Conservation (phyloP, 768 basidiomycete species). For the Leccinum pellstonianum region DNA sequence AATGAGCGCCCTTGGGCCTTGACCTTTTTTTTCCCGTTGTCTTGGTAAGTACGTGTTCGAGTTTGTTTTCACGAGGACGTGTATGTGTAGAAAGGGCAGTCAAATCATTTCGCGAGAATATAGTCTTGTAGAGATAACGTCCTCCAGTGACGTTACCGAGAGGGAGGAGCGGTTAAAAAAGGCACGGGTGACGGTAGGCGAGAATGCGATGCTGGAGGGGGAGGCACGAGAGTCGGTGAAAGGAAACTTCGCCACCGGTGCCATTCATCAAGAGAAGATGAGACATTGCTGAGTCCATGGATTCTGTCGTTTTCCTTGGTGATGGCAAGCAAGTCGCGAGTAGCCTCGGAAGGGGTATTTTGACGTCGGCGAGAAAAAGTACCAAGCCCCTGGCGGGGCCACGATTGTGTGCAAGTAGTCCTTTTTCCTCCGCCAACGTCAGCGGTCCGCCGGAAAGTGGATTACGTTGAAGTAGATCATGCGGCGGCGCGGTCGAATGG, state of each 20-base stretch:
- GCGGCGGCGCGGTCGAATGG: no score
- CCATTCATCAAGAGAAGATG: neutral
- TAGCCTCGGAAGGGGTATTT: neutral
- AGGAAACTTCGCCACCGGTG: neutral
- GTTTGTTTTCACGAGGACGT: neutral
- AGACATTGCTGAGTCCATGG: neutral
- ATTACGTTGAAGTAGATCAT: no score
- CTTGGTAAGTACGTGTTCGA: neutral
- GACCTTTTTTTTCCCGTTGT: neutral
- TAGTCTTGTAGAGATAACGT: neutral
- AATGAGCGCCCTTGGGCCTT: no score
- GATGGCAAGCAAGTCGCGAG: neutral
- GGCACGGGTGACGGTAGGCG: neutral
- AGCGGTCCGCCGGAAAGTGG: neutral
- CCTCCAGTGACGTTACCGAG: neutral
- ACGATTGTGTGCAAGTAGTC: neutral
- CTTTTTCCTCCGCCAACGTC: neutral
- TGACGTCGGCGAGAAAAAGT: neutral
- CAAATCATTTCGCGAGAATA: neutral
- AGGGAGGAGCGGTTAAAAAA: neutral
- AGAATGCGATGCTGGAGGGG: neutral
- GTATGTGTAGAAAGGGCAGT: neutral
- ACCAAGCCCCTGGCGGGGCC: neutral
- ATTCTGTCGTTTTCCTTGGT: neutral
- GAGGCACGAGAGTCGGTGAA: neutral